Evolutionary conservation across 352 stramenopile species (phyloP).

Genomic region (Globisporangium megalacanthum): DNA sequence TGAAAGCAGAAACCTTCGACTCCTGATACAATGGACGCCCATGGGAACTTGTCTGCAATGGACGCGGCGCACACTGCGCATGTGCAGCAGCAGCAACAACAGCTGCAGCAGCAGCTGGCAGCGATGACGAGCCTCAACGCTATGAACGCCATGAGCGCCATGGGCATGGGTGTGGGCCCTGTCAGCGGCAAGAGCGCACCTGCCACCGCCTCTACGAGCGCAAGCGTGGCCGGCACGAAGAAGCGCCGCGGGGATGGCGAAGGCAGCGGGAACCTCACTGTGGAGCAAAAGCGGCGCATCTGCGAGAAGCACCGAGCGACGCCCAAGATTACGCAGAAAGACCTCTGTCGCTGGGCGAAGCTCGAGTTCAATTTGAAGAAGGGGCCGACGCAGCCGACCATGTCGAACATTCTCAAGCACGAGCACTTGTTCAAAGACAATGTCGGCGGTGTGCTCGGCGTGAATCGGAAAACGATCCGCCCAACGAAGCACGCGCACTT

Average conservation of each 20-base stretch:
- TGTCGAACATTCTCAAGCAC: constrained; percentile 69
- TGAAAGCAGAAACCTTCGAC: constrained; percentile 72
- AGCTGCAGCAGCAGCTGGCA: constrained; percentile 16
- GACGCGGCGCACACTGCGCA: neutral
- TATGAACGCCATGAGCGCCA: constrained; percentile 11
- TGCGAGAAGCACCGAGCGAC: constrained; percentile 83
- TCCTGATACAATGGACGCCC: constrained; percentile 62
- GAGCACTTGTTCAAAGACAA: constrained; percentile 85
- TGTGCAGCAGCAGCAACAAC: constrained; percentile 18
- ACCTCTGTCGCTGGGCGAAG: constrained; percentile 84
- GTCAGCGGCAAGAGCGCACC: neutral
- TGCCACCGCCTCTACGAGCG: neutral
- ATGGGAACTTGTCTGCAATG: neutral
- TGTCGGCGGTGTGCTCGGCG: constrained; percentile 67
- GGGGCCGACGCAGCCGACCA: constrained; percentile 44
- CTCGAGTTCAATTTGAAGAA: constrained; percentile 86
- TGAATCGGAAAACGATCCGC: constrained; percentile 64
- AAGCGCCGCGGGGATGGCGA: constrained; percentile 35
- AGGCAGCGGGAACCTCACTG: constrained; percentile 75
- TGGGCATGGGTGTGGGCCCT: constrained; percentile 8
- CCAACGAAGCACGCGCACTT: constrained; percentile 13
- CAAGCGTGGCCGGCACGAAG: constrained; percentile 9
- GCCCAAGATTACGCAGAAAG: constrained; percentile 87
- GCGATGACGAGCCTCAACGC: constrained; percentile 18
- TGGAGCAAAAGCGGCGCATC: constrained; percentile 86